Percentiles rank a stretch among this genome's conserved stretches.
phyloP scores from a whole-genome alignment of 2,329 filamentous ascomycete species.

The Penicillium sp. region DNA sequence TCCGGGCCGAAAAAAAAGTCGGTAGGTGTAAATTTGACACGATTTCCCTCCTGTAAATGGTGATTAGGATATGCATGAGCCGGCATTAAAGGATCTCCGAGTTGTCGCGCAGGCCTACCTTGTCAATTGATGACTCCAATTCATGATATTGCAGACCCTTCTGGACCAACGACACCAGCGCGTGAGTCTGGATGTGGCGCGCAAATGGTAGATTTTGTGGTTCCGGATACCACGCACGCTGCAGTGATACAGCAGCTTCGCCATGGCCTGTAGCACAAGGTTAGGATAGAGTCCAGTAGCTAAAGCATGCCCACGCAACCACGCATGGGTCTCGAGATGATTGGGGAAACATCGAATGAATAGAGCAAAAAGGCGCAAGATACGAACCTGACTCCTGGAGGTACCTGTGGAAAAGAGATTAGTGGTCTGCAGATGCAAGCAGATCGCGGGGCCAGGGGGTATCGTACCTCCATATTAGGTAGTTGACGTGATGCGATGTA shows the following conservation, averaged over 20 bases:
- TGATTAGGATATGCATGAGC: conserved; percentile 18
- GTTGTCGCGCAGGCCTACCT: conserved; percentile 38
- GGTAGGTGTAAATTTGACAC: conserved; percentile 33
- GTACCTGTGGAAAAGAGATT: conserved; percentile 42
- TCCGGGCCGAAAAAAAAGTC: conserved; percentile 51
- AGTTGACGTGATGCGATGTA: conserved; percentile 63
- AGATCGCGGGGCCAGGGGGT: conserved; percentile 16
- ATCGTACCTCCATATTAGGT: conserved; percentile 65
- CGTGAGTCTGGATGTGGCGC: conserved; percentile 57
- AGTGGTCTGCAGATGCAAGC: conserved; percentile 1
- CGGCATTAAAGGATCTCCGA: neutral
- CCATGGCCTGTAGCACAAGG: conserved; percentile 49
- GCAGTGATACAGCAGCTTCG: conserved; percentile 60
- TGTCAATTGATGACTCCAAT: conserved; percentile 50
- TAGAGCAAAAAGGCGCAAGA: neutral
- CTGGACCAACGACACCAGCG: conserved; percentile 62
- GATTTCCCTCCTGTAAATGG: conserved; percentile 39
- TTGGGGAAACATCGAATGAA: neutral
- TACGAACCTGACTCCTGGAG: conserved; percentile 57
- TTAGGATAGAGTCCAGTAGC: conserved; percentile 12
- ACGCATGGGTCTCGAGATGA: neutral
- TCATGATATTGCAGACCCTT: conserved; percentile 61
- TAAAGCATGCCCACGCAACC: neutral
- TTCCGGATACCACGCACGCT: conserved; percentile 63
- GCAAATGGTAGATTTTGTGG: conserved; percentile 63